Evolutionary conservation across 139 green algal genomes (phyloP).

Genomic region (Choricystis sp.): DNA sequence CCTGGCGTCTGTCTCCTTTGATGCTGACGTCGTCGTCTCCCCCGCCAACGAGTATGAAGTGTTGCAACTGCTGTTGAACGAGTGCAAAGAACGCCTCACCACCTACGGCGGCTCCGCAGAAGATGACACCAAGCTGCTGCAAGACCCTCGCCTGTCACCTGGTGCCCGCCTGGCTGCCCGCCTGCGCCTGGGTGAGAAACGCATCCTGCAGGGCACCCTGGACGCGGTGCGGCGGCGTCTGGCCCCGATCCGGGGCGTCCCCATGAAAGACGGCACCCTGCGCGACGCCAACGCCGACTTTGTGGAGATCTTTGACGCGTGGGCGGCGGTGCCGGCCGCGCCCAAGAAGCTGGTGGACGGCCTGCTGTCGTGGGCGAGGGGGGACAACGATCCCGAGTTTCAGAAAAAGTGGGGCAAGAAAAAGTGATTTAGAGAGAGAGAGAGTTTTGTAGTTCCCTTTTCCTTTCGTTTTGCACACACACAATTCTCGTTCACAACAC

Average conservation of each 20-base stretch:
- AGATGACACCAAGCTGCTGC: slow-evolving; percentile 64
- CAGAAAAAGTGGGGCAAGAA: slow-evolving; percentile 2
- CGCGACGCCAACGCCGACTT: slow-evolving; percentile 83
- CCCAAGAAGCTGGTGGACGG: slow-evolving; percentile 37
- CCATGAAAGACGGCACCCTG: slow-evolving; percentile 69
- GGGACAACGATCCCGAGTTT: slow-evolving; percentile 16
- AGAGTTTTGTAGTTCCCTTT: neutral
- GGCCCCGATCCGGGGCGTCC: slow-evolving; percentile 89
- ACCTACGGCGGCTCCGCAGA: slow-evolving; percentile 28
- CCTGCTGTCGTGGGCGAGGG: slow-evolving; percentile 7
- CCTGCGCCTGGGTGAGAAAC: slow-evolving; percentile 53
- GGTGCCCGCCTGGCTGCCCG: slow-evolving; percentile 34
- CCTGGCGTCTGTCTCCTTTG: slow-evolving; percentile 68
- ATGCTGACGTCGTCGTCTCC: slow-evolving; percentile 60
- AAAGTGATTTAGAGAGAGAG: neutral
- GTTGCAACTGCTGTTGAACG: slow-evolving; percentile 78
- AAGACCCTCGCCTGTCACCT: slow-evolving; percentile 21
- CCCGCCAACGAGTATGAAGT: slow-evolving; percentile 95
- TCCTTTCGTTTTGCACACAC: neutral
- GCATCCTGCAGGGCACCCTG: slow-evolving; percentile 51
- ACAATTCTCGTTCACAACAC: neutral
- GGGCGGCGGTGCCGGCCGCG: slow-evolving; percentile 57
- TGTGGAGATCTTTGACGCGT: slow-evolving; percentile 75
- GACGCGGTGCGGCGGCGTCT: slow-evolving; percentile 55
- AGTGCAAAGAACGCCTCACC: slow-evolving; percentile 50